Evolutionary conservation across 176 grass and related monocot species (phyloP), one percentile per base, ranked within the genome.

Genomic region (Oryza longistaminata): DNA sequence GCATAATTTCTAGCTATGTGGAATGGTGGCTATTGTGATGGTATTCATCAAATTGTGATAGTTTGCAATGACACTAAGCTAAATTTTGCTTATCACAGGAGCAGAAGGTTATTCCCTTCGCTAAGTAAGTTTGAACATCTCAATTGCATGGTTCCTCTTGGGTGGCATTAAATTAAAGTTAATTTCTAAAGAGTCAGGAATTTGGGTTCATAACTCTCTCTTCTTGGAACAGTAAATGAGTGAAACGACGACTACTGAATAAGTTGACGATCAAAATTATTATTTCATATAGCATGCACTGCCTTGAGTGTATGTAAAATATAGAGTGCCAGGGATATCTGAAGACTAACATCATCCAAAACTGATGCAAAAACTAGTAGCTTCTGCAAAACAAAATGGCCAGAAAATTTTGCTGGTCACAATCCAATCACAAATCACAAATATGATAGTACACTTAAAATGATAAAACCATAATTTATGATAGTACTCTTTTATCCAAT

Each of bases 231-330:
- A 68, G 24, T 75, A 17, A 24, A 68, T 39, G 60, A 58, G 34
- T 34, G 62, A 67, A 60, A 73, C 40, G 13, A 74, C 8, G 68
- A 49, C 11, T 75, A 42, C 77, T 45, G 9, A 76, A 42, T 43
- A 33, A 87, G 19, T 25, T 64, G 29, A 73, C 39, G 52, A 72
- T 16, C 13, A 65, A 84, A 24, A 50, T 69, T 68, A 13, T 66
- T 29, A 29, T 71, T 80, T 73, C 21, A 61, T 61, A 61, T 61
- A 24, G 19, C 22, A 61, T n/a, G 46, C 52, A 49, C 69, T 42
- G 22, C 15, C 10, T 66, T 86, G 58, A 66, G 55, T n/a, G 64
- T 55, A 48, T 85, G 55, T 17, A 82, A 75, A 48, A 48, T 50
- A 66, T 40, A 49, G 55, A 49, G 55, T 66, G 42, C 7, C 8